phyloP scores from a whole-genome alignment of 2,329 filamentous ascomycete genomes.

The Gremmenia infestans region DNA sequence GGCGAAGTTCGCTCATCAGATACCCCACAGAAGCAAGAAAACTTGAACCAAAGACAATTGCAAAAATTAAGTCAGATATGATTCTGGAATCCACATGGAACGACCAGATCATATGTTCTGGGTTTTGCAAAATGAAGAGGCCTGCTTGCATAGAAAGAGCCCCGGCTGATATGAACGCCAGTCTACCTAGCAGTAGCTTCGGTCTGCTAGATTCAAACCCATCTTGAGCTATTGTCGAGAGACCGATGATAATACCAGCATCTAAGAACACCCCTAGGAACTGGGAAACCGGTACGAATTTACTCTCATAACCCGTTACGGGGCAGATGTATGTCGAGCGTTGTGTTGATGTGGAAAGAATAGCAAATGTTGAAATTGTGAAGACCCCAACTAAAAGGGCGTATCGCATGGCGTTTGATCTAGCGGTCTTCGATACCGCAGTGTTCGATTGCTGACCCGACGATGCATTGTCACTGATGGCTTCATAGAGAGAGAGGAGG shows the following conservation, averaged over 20 bases:
- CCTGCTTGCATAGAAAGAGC: not conserved
- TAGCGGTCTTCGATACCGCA: not conserved
- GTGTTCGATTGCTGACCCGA: not conserved
- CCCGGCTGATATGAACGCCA: conserved; percentile 4
- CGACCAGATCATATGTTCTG: conserved; percentile 4
- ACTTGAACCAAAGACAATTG: conserved; percentile 5
- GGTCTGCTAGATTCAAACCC: not conserved
- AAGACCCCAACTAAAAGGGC: not conserved
- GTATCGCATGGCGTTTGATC: conserved; percentile 1
- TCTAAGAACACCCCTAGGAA: conserved; percentile 7
- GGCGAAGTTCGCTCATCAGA: conserved; percentile 7
- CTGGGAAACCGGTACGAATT: conserved; percentile 3
- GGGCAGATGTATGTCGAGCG: conserved; percentile 14
- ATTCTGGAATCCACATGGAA: not conserved
- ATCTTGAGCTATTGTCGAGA: conserved; percentile 7
- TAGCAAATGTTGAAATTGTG: not conserved
- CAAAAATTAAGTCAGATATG: conserved; percentile 1
- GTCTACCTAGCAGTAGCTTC: conserved; percentile 3
- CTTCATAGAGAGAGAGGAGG: conserved; percentile 6
- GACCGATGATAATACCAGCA: conserved; percentile 2
- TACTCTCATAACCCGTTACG: not conserved
- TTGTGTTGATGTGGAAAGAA: conserved; percentile 1
- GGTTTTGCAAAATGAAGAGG: conserved; percentile 2
- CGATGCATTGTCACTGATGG: not conserved
- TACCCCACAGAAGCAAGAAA: conserved; percentile 6